These are phyloP conservation scores for Ophiosphaerella herpotricha DNA, from an alignment of 2,329 filamentous ascomycete species.

Conservation along the genomic window DNA sequence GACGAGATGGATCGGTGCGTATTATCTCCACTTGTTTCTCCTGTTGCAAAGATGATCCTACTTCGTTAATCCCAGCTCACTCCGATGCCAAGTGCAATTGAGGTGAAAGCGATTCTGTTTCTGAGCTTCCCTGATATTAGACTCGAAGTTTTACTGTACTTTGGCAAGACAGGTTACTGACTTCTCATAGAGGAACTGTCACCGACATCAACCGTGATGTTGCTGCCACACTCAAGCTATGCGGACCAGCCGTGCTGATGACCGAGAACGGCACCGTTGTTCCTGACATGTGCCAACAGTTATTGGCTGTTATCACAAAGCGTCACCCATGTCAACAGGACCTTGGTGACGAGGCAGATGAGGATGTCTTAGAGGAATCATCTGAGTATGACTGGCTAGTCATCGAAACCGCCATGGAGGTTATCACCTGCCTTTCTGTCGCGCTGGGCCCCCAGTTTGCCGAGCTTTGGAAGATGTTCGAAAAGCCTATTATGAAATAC, in stretches of 20 bases:
- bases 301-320: conserved; percentile 82
- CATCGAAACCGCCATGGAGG: conserved; percentile 91
- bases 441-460: conserved; percentile 81
- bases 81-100: conserved; percentile 89
- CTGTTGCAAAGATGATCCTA: conserved; percentile 71
- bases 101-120: conserved; percentile 79
- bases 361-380: conserved; percentile 70
- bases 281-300: conserved; percentile 74
- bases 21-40: conserved; percentile 2
- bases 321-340: conserved; percentile 93
- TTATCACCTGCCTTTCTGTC: conserved; percentile 80
- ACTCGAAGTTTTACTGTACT: conserved; percentile 19
- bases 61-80: conserved; percentile 99
- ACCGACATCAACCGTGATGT: conserved; percentile 96
- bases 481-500: conserved; percentile 88
- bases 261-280: conserved; percentile 68
- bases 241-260: conserved; percentile 82
- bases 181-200: conserved; percentile 70
- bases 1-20: conserved; percentile 95
- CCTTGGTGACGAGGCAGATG: conserved; percentile 76
- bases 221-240: conserved; percentile 85
- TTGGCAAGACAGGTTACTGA: conserved; percentile 21
- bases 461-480: conserved; percentile 94
- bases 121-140: conserved; percentile 57
- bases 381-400: conserved; percentile 98